Conservation (phyloP, 495 filamentous ascomycete species). For the Immersiella caudata region DNA sequence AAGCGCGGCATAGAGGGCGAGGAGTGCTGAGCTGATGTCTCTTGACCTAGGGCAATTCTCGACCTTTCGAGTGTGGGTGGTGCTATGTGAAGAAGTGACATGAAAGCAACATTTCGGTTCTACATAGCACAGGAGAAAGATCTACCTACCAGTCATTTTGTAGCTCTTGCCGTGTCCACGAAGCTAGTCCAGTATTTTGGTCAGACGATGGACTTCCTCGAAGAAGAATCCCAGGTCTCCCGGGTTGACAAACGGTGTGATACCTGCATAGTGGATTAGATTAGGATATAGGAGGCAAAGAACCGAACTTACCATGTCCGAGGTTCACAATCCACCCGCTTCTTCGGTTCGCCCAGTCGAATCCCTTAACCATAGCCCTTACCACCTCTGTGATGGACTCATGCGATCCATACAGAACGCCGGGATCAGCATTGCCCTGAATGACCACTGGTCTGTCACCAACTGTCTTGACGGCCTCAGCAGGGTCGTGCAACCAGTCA, state of each 20-base stretch:
- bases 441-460: slow-evolving; percentile 70
- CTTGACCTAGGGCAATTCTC: slow-evolving; percentile 27
- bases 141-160: neutral
- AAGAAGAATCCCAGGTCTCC: slow-evolving; percentile 93
- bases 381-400: slow-evolving; percentile 78
- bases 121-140: neutral
- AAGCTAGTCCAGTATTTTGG: slow-evolving; percentile 30
- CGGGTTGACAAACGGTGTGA: slow-evolving; percentile 91
- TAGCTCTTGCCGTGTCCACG: neutral
- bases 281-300: neutral
- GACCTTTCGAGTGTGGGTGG: slow-evolving; percentile 26
- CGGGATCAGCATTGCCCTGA: slow-evolving; percentile 95
- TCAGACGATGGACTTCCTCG: slow-evolving; percentile 80
- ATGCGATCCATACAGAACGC: slow-evolving; percentile 82
- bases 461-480: slow-evolving; percentile 76
- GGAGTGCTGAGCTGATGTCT: neutral
- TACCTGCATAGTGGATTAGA: slow-evolving; percentile 52
- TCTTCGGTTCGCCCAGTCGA: slow-evolving; percentile 57
- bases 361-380: slow-evolving; percentile 82
- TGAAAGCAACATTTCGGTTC: neutral
- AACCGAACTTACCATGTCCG: slow-evolving; percentile 75
- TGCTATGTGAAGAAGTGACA: slow-evolving; percentile 13
- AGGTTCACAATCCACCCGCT: slow-evolving; percentile 79
- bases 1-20: slow-evolving; percentile 33
- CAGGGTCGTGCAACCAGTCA: slow-evolving; percentile 93